Base-by-base conservation (phyloP, 139 green algal genomes). In the Micromonas commoda region DNA sequence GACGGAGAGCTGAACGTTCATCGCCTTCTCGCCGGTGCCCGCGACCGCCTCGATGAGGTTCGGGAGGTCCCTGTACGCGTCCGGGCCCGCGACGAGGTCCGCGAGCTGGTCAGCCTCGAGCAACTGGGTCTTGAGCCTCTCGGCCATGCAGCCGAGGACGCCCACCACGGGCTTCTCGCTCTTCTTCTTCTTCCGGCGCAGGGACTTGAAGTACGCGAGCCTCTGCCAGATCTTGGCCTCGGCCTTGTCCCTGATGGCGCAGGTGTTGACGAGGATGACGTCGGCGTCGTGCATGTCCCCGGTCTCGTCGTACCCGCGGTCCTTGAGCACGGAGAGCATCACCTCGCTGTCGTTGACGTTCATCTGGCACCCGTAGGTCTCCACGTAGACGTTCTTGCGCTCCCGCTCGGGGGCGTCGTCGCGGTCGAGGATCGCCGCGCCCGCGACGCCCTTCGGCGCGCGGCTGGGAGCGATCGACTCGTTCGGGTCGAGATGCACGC, bases 231-330 rank as follows among this genome's bases (percentile, higher is more conserved):
- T 91, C 85, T 99, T 99, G 31, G 91, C 80, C 86, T 99, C 95
- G 4, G 93, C 92, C 83, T 97, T 97, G 53, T 98, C 93, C 0
- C 95, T 80, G 74, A 98, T 98, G 69, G 85, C 91, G 86, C 95
- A 99, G 3, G 95, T 99, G 90, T 99, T 99, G 88, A 96, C 97
- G 26, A 99, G 87, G 2, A 99, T 82, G 34, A 99, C 91, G 66
- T 97, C 86, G 0, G 93, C 95, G n/a, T 91, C 80, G 2, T 82
- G 73, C 0, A 91, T 73, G 65, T 97, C 90, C 39, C 86, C 72
- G 0, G 87, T 85, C 73, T 91, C 91, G 23, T 75, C 72, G 83
- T 97, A 99, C 1, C 95, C 95, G 28, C 85, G 84, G 3, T 29
- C 53, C 75, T 98, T 94, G 23, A 99, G 87, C 39, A 87, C 88